Base-by-base conservation (phyloP, 2,329 filamentous ascomycete genomes). In the Cytospora piceicola region DNA sequence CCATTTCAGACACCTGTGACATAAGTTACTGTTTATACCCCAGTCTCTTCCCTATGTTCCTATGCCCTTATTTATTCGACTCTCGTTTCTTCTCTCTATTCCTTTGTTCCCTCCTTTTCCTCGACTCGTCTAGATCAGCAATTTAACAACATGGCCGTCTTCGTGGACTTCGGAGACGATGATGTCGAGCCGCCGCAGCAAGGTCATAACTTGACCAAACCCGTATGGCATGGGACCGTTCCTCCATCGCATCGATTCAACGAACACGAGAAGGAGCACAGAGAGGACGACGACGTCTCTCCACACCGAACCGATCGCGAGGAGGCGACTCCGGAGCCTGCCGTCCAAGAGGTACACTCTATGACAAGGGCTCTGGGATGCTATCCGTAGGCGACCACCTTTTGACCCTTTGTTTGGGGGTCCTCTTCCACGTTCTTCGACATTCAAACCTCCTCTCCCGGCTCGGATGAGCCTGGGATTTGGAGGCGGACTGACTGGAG, bases 331-430 rank as follows among this genome's bases (percentile, higher is more conserved):
- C 66, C 63, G 64, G 67, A 68, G 69, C 61, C 60, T n/a, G 70
- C 66, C 57, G 73, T 72, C 67, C 70, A 69, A 70, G 75, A 77
- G 71, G 81, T 80, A 63, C 88, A 85, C 78, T 79, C 81, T 71
- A 84, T 88, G 78, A 85, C 86, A 69, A 82, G 84, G 74, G 85
- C 85, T 75, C 78, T 90, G 76, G 85, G 84, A 76, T 89, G 86
- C 80, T 90, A 90, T 82, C 87, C 87, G 87, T 90, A 86, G 82
- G 83, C 81, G 75, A 74, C 72, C 72, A 72, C 71, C 73, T 70
- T 70, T 73, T 70, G 63, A 53, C 63, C 66, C 52, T 34, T 65
- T 67, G 27, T 58, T 15, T 71, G 57, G n/a, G 46, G 60, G 61
- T 61, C 57, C 68, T 51, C 55, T 64, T 14, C 46, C 51, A 24